phyloP scores from a whole-genome alignment of 805 yeast genomes.

The Maudiozyma barnettii region DNA sequence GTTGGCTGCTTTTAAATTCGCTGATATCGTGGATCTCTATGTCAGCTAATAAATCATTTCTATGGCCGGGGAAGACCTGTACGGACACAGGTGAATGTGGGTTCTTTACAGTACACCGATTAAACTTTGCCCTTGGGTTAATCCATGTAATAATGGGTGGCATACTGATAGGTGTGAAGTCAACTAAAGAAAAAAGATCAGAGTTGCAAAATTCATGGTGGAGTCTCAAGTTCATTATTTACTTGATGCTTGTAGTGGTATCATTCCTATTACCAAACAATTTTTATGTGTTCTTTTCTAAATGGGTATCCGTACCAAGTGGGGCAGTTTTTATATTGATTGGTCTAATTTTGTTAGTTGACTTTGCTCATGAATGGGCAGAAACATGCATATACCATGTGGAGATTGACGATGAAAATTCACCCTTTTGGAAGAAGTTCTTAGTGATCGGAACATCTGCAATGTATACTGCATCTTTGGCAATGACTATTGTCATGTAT shows the following conservation, averaged over 20 bases:
- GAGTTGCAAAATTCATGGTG: constrained; percentile 87
- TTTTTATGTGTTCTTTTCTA: constrained; percentile 86
- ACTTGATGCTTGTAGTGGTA: constrained; percentile 46
- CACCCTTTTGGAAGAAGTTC: constrained; percentile 64
- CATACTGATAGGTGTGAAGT: constrained; percentile 61
- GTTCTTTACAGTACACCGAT: constrained; percentile 86
- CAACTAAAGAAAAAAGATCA: constrained; percentile 70
- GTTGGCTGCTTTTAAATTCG: constrained; percentile 66
- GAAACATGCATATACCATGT: constrained; percentile 88
- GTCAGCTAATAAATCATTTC: constrained; percentile 68
- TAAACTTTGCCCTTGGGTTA: constrained; percentile 78
- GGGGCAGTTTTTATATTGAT: constrained; percentile 80
- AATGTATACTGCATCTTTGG: constrained; percentile 70
- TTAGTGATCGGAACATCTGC: constrained; percentile 77
- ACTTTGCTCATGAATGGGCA: constrained; percentile 98
- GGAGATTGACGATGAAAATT: constrained; percentile 61
- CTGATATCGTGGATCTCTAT: constrained; percentile 80
- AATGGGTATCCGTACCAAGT: constrained; percentile 73
- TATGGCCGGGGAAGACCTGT: constrained; percentile 69
- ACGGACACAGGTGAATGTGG: constrained; percentile 81
- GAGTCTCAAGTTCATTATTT: constrained; percentile 60
- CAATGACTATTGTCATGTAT: constrained; percentile 71
- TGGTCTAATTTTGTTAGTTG: constrained; percentile 83
- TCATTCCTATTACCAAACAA: constrained; percentile 78
- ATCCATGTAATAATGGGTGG: constrained; percentile 65